Evolutionary conservation across 306 rosid species (phyloP).

Genomic region (Fragaria ananassa): DNA sequence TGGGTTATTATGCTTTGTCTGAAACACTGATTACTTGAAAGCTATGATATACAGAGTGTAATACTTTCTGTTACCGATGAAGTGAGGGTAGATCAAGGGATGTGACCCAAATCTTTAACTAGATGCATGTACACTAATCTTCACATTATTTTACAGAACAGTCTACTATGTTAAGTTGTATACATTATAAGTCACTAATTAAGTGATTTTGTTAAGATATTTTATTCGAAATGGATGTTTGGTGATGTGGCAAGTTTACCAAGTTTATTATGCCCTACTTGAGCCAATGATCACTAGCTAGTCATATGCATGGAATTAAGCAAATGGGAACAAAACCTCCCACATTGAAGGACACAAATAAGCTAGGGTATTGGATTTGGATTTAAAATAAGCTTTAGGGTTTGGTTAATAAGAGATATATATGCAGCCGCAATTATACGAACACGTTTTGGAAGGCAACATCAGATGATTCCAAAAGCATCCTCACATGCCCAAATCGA

Average conservation of each 20-base stretch:
- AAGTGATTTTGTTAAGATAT: not conserved
- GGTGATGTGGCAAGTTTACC: not conserved
- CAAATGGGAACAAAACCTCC: not conserved
- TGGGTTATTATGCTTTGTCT: not conserved
- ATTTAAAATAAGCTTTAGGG: not conserved
- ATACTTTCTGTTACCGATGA: not conserved
- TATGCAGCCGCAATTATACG: not conserved
- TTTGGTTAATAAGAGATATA: not conserved
- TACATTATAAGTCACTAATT: not conserved
- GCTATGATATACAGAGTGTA: not conserved
- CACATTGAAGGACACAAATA: not conserved
- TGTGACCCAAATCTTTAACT: not conserved
- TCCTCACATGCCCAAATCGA: not conserved
- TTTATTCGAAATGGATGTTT: not conserved
- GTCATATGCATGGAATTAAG: not conserved
- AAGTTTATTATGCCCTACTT: not conserved
- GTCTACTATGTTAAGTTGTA: not conserved
- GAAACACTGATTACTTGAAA: not conserved
- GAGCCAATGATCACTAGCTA: not conserved
- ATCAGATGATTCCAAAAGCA: not conserved
- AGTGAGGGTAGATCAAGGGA: not conserved
- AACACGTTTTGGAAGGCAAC: constrained; percentile 1
- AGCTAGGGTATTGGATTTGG: constrained; percentile 2
- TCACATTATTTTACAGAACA: not conserved
- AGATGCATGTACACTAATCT: no score